A percentile compares a stretch with the other conserved stretches of the same genome.
Conservation (phyloP, 148 eudicot species). For the Amaranthus hypochondriacus region DNA sequence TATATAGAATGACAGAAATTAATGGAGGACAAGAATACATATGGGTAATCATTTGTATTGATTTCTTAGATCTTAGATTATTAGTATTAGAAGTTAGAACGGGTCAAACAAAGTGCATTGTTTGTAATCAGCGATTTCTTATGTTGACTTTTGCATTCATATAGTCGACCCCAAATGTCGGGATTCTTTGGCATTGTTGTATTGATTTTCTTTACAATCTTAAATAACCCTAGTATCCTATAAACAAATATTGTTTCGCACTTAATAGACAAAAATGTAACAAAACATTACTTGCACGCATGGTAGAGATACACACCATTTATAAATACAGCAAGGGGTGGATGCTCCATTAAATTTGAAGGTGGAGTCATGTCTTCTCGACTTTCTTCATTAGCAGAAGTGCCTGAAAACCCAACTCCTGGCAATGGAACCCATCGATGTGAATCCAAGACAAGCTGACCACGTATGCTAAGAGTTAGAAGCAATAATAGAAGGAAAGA, state of each 20-base stretch:
- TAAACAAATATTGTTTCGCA: neutral
- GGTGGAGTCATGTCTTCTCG: constrained; percentile 88
- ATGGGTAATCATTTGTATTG: no score
- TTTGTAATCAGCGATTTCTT: no score
- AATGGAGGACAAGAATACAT: no score
- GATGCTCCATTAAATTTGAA: constrained; percentile 92
- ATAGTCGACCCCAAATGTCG: no score
- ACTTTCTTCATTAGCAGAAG: constrained; percentile 57
- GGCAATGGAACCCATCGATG: constrained; percentile 98
- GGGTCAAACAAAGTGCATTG: no score
- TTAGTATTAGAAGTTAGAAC: no score
- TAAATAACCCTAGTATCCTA: no score
- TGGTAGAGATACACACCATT: constrained; percentile 52
- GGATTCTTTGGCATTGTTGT: no score
- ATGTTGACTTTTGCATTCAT: no score
- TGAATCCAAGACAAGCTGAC: constrained; percentile 89
- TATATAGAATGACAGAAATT: no score
- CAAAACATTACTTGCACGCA: neutral
- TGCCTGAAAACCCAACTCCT: constrained; percentile 76
- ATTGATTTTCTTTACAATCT: no score
- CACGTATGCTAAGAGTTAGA: constrained; percentile 2
- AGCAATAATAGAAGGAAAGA: constrained; percentile 1
- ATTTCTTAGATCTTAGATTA: no score
- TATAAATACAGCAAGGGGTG: constrained; percentile 94
- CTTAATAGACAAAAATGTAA: neutral